A percentile compares a stretch with the other conserved stretches of the same genome.
Evolutionary conservation across 2,329 filamentous ascomycete genomes (phyloP).

Genomic region (Diaporthe australafricana): DNA sequence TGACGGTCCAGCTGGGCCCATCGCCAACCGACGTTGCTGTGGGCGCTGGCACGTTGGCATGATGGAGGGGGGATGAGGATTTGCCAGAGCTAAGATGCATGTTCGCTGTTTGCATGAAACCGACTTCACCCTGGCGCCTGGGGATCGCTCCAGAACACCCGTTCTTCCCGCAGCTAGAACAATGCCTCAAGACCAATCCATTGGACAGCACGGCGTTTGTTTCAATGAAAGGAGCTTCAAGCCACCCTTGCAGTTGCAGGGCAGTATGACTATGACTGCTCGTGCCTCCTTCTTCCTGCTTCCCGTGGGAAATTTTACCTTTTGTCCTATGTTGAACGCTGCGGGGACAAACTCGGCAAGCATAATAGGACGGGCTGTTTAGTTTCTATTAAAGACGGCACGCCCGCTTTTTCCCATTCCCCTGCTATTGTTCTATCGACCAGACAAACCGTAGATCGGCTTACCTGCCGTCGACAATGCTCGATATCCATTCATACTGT

Average conservation of each 20-base stretch:
- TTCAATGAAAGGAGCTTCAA: slow-evolving; percentile 20
- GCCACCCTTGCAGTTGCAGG: slow-evolving; percentile 24
- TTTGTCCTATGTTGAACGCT: slow-evolving; percentile 13
- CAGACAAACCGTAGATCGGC: slow-evolving; percentile 29
- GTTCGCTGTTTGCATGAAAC: slow-evolving; percentile 33
- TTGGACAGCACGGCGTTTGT: slow-evolving; percentile 30
- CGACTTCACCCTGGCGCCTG: slow-evolving; percentile 24
- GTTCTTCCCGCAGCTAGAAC: slow-evolving; percentile 25
- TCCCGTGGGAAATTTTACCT: not conserved
- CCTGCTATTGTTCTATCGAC: slow-evolving; percentile 1
- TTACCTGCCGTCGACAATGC: slow-evolving; percentile 37
- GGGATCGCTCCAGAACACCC: slow-evolving; percentile 27
- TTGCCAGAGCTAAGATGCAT: slow-evolving; percentile 27
- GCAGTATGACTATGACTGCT: slow-evolving; percentile 2
- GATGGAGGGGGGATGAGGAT: not conserved
- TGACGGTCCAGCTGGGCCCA: slow-evolving; percentile 1
- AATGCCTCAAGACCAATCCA: slow-evolving; percentile 18
- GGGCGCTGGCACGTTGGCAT: not conserved
- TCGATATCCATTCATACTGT: slow-evolving; percentile 23
- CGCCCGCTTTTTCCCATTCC: slow-evolving; percentile 29
- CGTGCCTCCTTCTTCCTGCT: slow-evolving; percentile 2
- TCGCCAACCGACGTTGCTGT: not conserved
- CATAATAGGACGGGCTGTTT: slow-evolving; percentile 24
- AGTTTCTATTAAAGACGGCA: slow-evolving; percentile 33
- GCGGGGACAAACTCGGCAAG: not conserved